Percentiles rank a stretch among this genome's conserved stretches.
Evolutionary conservation across 23 red algal species (phyloP).

Genomic region (Gracilaria domingensis): DNA sequence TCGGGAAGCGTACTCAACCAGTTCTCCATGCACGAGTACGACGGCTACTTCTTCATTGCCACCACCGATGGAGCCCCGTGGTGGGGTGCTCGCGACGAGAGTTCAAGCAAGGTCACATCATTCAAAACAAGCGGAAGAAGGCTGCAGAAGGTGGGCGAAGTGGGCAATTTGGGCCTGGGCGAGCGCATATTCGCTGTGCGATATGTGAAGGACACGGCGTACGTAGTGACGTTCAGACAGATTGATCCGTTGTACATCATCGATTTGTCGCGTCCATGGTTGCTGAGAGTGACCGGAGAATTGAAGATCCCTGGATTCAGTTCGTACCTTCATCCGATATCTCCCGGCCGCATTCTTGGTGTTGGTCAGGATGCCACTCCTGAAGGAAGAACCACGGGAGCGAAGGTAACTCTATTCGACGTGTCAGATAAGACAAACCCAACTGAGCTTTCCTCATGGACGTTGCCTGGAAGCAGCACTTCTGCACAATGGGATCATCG

Average conservation of each 20-base stretch:
- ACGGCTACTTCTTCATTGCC: conserved; percentile 64
- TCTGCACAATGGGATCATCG: conserved; percentile 68
- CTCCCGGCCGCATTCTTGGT: conserved; percentile 58
- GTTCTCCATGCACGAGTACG: conserved; percentile 79
- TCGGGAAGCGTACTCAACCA: conserved; percentile 68
- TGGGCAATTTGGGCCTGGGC: conserved; percentile 64
- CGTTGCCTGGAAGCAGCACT: conserved; percentile 13
- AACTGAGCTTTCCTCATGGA: conserved; percentile 58
- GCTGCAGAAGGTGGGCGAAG: conserved; percentile 53
- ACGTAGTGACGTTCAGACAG: conserved; percentile 72
- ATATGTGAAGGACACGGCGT: too few species aligned
- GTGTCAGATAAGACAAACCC: conserved; percentile 54
- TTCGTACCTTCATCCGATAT: conserved; percentile 53
- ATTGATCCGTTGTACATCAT: conserved; percentile 78
- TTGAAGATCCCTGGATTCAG: conserved; percentile 78
- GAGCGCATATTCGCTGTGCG: conserved; percentile 73
- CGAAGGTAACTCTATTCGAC: conserved; percentile 71
- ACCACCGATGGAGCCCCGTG: conserved; percentile 70
- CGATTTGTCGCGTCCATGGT: conserved; percentile 41
- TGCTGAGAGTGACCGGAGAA: conserved; percentile 60
- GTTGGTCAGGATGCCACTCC: conserved; percentile 69
- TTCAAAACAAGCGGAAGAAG: background rate
- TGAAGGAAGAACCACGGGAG: conserved; percentile 29
- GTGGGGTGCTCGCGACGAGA: conserved; percentile 57
- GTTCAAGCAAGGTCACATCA: conserved; percentile 47